These are phyloP conservation scores for Huntiella bhutanensis DNA, from an alignment of 2,329 filamentous ascomycete genomes.

Conservation along the genomic window DNA sequence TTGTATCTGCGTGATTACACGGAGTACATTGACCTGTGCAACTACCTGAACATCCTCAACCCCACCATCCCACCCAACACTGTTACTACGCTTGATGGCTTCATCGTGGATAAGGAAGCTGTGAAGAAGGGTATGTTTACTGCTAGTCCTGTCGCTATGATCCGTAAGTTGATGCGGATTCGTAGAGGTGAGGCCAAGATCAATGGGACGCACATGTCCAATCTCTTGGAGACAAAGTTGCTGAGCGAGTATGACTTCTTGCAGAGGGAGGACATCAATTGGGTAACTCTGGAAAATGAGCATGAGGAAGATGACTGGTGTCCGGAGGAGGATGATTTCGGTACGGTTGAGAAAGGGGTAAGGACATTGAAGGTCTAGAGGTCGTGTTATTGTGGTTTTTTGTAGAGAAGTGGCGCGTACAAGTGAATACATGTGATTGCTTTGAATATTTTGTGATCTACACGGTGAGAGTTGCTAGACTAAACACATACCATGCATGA, in stretches of 20 bases:
- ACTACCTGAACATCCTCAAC: constrained; percentile 30
- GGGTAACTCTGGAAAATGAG: too few relatives aligned
- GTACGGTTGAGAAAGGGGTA: too few relatives aligned
- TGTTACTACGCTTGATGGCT: constrained; percentile 18
- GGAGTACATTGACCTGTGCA: constrained; percentile 35
- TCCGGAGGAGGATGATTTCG: too few relatives aligned
- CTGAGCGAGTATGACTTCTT: constrained; percentile 14
- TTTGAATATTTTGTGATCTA: too few relatives aligned
- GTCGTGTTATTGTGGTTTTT: too few relatives aligned
- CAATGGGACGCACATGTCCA: constrained; percentile 24
- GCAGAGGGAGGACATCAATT: too few relatives aligned
- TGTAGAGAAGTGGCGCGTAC: too few relatives aligned
- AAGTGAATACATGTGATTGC: too few relatives aligned
- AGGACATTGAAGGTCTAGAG: too few relatives aligned
- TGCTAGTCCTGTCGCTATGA: constrained; percentile 21
- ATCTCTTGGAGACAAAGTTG: constrained; percentile 18
- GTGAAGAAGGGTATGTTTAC: constrained; percentile 13
- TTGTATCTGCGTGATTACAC: constrained; percentile 37
- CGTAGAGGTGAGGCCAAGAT: constrained; percentile 21
- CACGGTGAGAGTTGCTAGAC: too few relatives aligned
- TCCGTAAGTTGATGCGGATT: constrained; percentile 20
- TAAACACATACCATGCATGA: too few relatives aligned
- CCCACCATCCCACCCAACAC: constrained; percentile 11
- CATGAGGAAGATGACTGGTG: too few relatives aligned
- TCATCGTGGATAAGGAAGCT: constrained; percentile 16